Conservation (phyloP, 345 rosid species). For the Hypericum androsaemum region DNA sequence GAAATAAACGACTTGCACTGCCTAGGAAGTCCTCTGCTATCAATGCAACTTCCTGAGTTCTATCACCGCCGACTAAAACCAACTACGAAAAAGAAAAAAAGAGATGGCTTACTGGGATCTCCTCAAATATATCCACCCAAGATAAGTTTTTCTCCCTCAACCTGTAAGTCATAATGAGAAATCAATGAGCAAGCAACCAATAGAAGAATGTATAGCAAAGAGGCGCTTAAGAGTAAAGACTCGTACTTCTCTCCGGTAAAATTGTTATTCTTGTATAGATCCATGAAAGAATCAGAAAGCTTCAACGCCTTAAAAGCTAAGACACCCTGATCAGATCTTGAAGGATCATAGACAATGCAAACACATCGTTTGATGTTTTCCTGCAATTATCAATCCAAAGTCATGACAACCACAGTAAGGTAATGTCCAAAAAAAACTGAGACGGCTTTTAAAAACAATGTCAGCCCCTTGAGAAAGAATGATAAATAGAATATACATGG, state of each 20-base stretch:
- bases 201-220: constrained; percentile 8
- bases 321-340: constrained; percentile 79
- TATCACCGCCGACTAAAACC: no score
- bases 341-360: constrained; percentile 95
- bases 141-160: constrained; percentile 97
- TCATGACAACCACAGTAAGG: not conserved
- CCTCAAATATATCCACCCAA: constrained; percentile 99
- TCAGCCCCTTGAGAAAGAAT: not conserved
- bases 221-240: not conserved
- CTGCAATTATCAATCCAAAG: constrained; percentile 25
- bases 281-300: constrained; percentile 98
- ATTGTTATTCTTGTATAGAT: constrained; percentile 59
- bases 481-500: not conserved
- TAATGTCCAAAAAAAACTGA: not conserved
- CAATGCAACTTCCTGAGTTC: no score
- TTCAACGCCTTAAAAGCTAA: constrained; percentile 94
- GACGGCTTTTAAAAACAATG: not conserved
- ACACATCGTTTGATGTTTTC: constrained; percentile 95
- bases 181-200: constrained; percentile 5
- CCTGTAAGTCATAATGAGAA: constrained; percentile 26
- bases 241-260: constrained; percentile 94
- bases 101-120: constrained; percentile 77
- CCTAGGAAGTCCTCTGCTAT: no score
- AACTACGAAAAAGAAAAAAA: constrained; percentile 5
- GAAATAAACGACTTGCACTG: no score